Conservation (phyloP, 1,284 basidiomycete genomes). For the Tylopilus sp. region DNA sequence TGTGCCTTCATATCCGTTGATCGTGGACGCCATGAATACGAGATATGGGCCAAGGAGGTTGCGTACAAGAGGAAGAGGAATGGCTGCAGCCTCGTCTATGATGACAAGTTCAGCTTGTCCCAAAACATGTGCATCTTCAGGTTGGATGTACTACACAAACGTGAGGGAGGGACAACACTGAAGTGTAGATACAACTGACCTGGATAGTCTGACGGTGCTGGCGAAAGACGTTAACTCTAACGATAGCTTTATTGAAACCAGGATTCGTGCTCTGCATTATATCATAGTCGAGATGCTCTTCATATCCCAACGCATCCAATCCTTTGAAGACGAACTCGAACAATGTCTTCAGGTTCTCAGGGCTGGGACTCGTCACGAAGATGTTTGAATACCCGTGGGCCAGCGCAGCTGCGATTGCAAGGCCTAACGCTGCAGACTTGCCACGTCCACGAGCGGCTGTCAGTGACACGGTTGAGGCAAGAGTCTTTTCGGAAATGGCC, state of each 20-base stretch:
- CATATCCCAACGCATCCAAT: constrained; percentile 91
- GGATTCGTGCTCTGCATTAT: constrained; percentile 92
- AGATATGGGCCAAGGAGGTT: constrained; percentile 97
- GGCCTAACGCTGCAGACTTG: constrained; percentile 93
- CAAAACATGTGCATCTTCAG: constrained; percentile 94
- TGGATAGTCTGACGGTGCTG: constrained; percentile 93
- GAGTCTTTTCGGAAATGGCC: constrained; percentile 86
- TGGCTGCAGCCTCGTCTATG: constrained; percentile 98
- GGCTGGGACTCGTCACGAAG: constrained; percentile 96
- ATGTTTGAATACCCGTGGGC: constrained; percentile 97
- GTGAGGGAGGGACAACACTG: background rate
- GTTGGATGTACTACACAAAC: constrained; percentile 83
- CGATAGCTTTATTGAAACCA: constrained; percentile 94
- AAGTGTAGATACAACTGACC: constrained; percentile 40
- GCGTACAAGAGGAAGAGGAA: constrained; percentile 91
- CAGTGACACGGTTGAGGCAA: constrained; percentile 92
- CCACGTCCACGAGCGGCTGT: constrained; percentile 95
- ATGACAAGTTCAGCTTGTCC: constrained; percentile 98
- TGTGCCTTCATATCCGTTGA: constrained; percentile 99
- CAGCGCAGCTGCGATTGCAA: constrained; percentile 91
- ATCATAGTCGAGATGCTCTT: constrained; percentile 98
- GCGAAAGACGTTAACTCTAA: constrained; percentile 93
- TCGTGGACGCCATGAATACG: constrained; percentile 97
- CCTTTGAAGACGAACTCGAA: constrained; percentile 99
- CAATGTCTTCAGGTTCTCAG: constrained; percentile 96